Evolutionary conservation across 108 stramenopile species (phyloP).

Genomic region (Nitzschia putrida): DNA sequence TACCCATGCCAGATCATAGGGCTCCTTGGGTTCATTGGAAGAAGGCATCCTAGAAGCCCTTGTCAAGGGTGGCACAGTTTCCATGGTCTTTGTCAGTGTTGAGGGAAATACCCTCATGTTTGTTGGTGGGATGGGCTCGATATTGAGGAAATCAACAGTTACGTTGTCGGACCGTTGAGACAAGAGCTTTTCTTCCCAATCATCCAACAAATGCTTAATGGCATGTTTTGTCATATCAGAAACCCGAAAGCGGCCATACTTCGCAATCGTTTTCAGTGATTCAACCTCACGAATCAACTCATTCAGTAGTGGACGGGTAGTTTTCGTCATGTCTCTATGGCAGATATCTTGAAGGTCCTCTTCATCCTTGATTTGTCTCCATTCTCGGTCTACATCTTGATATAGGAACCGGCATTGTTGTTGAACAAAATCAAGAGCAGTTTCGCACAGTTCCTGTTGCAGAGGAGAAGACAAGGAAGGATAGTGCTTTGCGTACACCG

Average conservation of each 20-base stretch:
- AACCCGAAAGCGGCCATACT: constrained; percentile 37
- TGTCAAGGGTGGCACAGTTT: not conserved
- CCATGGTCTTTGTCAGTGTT: not conserved
- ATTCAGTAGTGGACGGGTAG: constrained; percentile 8
- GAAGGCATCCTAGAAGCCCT: constrained; percentile 2
- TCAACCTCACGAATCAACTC: constrained; percentile 33
- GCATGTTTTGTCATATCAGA: constrained; percentile 23
- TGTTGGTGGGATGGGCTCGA: not conserved
- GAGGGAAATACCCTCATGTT: no score
- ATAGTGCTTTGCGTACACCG: constrained; percentile 21
- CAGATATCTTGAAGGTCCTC: constrained; percentile 19
- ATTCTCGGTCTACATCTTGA: constrained; percentile 31
- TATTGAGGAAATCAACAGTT: not conserved
- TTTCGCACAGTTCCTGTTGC: constrained; percentile 23
- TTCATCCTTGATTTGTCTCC: constrained; percentile 26
- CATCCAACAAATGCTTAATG: constrained; percentile 12
- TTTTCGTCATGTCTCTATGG: constrained; percentile 26
- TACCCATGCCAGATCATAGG: constrained; percentile 37
- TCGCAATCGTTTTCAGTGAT: constrained; percentile 24
- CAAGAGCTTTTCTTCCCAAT: constrained; percentile 22
- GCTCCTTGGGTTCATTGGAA: constrained; percentile 6
- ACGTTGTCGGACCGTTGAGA: not conserved
- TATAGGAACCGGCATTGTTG: constrained; percentile 35
- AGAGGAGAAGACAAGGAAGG: constrained; percentile 11
- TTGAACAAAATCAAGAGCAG: constrained; percentile 10